These are phyloP conservation scores for Solanum raphanifolium DNA, from an alignment of 257 asterid genomes.

Conservation along the genomic window DNA sequence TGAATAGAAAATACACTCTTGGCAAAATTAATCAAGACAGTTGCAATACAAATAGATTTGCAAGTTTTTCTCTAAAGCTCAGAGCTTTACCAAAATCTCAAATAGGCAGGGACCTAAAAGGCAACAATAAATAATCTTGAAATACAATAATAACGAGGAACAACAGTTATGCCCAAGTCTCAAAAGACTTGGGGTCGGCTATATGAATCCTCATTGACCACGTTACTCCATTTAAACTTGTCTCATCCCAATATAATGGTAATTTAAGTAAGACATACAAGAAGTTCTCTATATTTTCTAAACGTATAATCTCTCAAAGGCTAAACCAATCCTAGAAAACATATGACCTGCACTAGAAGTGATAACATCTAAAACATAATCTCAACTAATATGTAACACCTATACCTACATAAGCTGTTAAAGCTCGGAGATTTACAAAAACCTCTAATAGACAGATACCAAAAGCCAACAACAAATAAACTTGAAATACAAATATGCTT, in stretches of 20 bases:
- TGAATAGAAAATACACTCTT: not conserved
- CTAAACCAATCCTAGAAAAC: not conserved
- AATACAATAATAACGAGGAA: not conserved
- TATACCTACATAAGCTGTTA: not conserved
- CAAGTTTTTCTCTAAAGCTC: not conserved
- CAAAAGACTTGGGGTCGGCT: not conserved
- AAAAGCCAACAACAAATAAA: not conserved
- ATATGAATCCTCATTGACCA: not conserved
- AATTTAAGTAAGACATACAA: not conserved
- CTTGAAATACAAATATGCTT: not conserved
- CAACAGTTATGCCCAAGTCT: not conserved
- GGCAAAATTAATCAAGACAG: not conserved
- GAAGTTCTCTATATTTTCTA: not conserved
- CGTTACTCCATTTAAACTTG: not conserved
- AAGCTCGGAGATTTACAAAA: not conserved
- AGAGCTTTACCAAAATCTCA: not conserved
- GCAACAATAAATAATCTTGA: not conserved
- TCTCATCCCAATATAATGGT: not conserved
- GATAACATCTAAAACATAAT: not conserved
- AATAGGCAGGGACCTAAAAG: not conserved
- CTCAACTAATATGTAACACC: not conserved
- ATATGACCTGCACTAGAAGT: not conserved
- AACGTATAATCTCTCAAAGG: not conserved
- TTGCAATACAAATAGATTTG: not conserved
- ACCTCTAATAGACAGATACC: not conserved